Conservation (phyloP, 2,329 filamentous ascomycete genomes). For the Xylariales sp. region DNA sequence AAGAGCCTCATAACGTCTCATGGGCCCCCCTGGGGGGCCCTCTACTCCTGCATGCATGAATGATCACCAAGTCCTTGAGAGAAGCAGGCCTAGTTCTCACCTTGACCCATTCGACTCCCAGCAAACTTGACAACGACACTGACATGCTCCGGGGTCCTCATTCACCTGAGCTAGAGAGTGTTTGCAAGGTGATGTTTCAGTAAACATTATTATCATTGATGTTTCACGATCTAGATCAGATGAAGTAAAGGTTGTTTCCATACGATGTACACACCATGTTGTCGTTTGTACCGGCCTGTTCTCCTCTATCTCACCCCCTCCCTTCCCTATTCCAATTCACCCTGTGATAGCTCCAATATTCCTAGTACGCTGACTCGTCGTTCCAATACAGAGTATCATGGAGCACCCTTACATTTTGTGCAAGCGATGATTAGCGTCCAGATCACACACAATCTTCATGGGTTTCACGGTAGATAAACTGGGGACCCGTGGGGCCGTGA, state of each 20-base stretch:
- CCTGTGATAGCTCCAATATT: slow-evolving; percentile 34
- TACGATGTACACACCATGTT: slow-evolving; percentile 1
- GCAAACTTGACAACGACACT: too few relatives aligned
- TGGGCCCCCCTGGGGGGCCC: too few relatives aligned
- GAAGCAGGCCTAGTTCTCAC: neutral
- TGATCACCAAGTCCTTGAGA: neutral
- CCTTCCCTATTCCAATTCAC: neutral
- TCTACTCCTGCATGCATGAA: neutral
- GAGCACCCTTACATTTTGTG: slow-evolving; percentile 22
- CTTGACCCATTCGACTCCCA: too few relatives aligned
- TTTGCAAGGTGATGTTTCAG: neutral
- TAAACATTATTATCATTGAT: neutral
- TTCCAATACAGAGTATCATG: slow-evolving; percentile 51
- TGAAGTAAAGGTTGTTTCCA: neutral
- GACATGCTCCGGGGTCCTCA: too few relatives aligned
- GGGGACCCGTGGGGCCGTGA: too few relatives aligned
- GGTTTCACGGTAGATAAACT: neutral
- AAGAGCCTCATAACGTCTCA: too few relatives aligned
- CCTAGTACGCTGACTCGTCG: too few relatives aligned
- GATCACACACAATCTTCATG: neutral
- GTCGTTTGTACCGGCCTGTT: neutral
- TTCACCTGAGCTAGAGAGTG: too few relatives aligned
- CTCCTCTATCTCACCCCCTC: neutral
- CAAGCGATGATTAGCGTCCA: neutral
- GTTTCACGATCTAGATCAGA: slow-evolving; percentile 1